These are phyloP conservation scores for Cyclotella cryptica DNA, from an alignment of 108 stramenopile species.

Conservation along the genomic window DNA sequence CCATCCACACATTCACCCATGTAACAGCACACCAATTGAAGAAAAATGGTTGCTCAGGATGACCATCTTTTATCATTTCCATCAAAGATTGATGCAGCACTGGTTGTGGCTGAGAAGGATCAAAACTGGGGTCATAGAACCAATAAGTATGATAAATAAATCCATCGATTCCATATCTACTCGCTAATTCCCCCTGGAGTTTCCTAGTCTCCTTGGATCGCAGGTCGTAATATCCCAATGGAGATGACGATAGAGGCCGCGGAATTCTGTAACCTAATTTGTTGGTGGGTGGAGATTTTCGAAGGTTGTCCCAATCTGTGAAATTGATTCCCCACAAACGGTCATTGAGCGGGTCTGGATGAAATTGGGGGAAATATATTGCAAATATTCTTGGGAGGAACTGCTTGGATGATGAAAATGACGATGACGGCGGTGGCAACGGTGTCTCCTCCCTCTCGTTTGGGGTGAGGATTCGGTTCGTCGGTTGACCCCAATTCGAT, in stretches of 20 bases:
- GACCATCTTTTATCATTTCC: conserved; percentile 67
- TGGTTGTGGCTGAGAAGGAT: conserved; percentile 49
- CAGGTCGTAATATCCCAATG: conserved; percentile 67
- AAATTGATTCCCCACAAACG: conserved; percentile 65
- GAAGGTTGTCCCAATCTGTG: conserved; percentile 69
- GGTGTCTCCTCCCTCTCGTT: too few relatives aligned
- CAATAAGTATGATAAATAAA: conserved; percentile 76
- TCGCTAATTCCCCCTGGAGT: conserved; percentile 60
- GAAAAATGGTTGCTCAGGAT: conserved; percentile 66
- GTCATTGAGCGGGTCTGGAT: conserved; percentile 72
- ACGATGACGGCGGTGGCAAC: not conserved
- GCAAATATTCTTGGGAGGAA: conserved; percentile 59
- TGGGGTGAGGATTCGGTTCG: too few relatives aligned
- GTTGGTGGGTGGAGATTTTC: conserved; percentile 52
- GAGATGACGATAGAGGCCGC: conserved; percentile 37
- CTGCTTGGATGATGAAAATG: conserved; percentile 4
- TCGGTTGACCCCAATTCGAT: too few relatives aligned
- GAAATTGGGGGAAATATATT: conserved; percentile 75
- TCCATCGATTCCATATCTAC: conserved; percentile 67
- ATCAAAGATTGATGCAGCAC: conserved; percentile 56
- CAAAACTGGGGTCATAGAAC: conserved; percentile 59
- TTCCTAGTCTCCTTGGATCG: conserved; percentile 36
- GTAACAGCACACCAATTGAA: conserved; percentile 64
- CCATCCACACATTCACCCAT: conserved; percentile 70
- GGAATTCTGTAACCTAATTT: conserved; percentile 54